Conservation (phyloP, 2,329 filamentous ascomycete genomes). For the Didymella sp. region DNA sequence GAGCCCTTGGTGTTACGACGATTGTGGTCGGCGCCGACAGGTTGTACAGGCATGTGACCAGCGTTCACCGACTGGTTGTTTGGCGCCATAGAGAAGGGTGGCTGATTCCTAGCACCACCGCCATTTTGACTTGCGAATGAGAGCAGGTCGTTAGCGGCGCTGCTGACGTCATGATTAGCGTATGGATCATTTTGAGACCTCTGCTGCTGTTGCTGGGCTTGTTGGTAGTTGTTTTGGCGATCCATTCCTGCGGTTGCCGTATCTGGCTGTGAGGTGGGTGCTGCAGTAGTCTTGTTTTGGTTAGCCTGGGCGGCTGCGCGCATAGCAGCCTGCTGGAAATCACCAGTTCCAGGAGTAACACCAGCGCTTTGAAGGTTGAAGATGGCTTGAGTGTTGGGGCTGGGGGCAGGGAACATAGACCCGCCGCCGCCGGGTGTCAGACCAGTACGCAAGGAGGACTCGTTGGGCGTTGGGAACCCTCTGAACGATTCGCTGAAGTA, state of each 20-base stretch:
- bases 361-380: conserved; percentile 81
- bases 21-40: conserved; percentile 60
- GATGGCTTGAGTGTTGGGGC: conserved; percentile 83
- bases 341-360: conserved; percentile 86
- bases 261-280: conserved; percentile 55
- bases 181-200: conserved; percentile 67
- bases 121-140: conserved; percentile 78
- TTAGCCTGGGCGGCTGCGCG: conserved; percentile 68
- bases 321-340: conserved; percentile 93
- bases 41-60: conserved; percentile 56
- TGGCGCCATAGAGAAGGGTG: conserved; percentile 56
- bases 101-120: conserved; percentile 61
- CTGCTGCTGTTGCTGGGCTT: conserved; percentile 49
- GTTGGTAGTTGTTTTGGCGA: conserved; percentile 62
- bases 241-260: conserved; percentile 55
- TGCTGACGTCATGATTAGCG: conserved; percentile 87
- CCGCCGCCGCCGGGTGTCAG: conserved; percentile 93
- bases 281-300: conserved; percentile 52
- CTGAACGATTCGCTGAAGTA: conserved; percentile 88
- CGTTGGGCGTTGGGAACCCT: conserved; percentile 93
- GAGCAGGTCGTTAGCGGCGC: conserved; percentile 92
- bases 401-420: conserved; percentile 95
- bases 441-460: conserved; percentile 89
- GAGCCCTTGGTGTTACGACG: conserved; percentile 58
- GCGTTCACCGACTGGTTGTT: conserved; percentile 50